Evolutionary conservation across 208 protist genomes (phyloP), one percentile per base, ranked within the genome.

Genomic region (Trypanosoma melophagium): DNA sequence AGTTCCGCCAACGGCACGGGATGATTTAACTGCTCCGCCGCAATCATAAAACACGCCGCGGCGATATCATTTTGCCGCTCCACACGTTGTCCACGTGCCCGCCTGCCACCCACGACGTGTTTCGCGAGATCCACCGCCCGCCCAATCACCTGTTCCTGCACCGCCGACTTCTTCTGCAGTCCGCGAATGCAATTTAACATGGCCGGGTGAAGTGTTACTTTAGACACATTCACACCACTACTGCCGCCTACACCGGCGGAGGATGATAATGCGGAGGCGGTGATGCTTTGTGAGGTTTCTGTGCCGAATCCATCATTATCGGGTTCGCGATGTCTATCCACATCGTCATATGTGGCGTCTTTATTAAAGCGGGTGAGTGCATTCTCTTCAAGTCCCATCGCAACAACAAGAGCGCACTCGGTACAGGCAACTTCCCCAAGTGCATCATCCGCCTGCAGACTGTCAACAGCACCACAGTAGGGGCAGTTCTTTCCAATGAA

Each of bases 311-410:
- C n/a, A n/a, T n/a, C n/a, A n/a, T n/a, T n/a, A n/a, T n/a, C n/a
- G n/a, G n/a, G 57, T 24, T 71, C 68, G 17, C 66, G 66, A n/a
- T 82, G 76, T 3, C 62, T 54, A 61, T 92, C 85, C n/a, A 73
- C 86, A 49, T 92, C 89, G 24, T 81, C 73, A 55, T 82, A 84
- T 10, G 86, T 92, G 40, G 77, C 80, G 50, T 92, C 84, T 66
- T 91, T 73, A 40, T 89, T 78, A 60, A 74, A 95, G 17, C 86
- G 81, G 0, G 83, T 95, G 21, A 76, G 58, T 21, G 67, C 55
- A 67, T 75, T 91, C 54, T 95, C 86, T 60, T 91, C 86, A 17
- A 95, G 80, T 9, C 89, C 86, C 86, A 91, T 91, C 9, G 81
- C 85, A 7, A 92, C 73, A 13, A 95, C 84, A 19, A 76, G 72